Percentiles rank a stretch among this genome's conserved stretches.
Evolutionary conservation across 495 filamentous ascomycete species (phyloP).

Genomic region (Annulohypoxylon maeteangense): DNA sequence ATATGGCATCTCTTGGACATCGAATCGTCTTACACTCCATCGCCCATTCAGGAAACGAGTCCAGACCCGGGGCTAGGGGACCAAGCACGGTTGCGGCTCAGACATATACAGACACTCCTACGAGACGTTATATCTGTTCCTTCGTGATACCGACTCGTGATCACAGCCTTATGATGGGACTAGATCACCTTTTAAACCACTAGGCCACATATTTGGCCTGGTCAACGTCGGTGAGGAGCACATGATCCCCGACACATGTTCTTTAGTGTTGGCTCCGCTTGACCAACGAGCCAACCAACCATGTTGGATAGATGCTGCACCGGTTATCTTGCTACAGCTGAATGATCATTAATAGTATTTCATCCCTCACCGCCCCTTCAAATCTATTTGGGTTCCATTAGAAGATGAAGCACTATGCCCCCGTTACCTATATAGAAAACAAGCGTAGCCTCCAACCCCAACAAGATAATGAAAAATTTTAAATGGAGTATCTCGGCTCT

Average conservation of each 20-base stretch:
- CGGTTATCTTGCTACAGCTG: background rate
- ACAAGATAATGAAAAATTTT: slow-evolving; percentile 11
- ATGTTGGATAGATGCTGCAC: background rate
- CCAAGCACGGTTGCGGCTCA: slow-evolving; percentile 13
- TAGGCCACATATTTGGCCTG: background rate
- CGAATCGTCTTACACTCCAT: slow-evolving; percentile 24
- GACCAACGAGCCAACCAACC: background rate
- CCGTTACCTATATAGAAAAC: slow-evolving; percentile 1
- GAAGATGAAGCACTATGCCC: background rate
- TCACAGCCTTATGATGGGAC: background rate
- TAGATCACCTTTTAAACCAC: background rate
- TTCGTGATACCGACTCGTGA: background rate
- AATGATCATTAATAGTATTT: background rate
- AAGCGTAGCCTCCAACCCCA: slow-evolving; percentile 2
- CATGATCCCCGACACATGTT: slow-evolving; percentile 9
- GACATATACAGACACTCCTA: background rate
- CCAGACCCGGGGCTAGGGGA: background rate
- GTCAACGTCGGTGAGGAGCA: background rate
- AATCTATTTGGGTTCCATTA: background rate
- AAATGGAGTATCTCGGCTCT: slow-evolving; percentile 15
- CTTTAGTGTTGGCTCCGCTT: background rate
- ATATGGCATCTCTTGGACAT: background rate
- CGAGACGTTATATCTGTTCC: slow-evolving; percentile 11
- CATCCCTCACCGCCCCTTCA: slow-evolving; percentile 1
- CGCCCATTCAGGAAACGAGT: slow-evolving; percentile 26